Evolutionary conservation across 257 asterid species (phyloP), one percentile per base, ranked within the genome.

Genomic region (Galeopsis tetrahit): DNA sequence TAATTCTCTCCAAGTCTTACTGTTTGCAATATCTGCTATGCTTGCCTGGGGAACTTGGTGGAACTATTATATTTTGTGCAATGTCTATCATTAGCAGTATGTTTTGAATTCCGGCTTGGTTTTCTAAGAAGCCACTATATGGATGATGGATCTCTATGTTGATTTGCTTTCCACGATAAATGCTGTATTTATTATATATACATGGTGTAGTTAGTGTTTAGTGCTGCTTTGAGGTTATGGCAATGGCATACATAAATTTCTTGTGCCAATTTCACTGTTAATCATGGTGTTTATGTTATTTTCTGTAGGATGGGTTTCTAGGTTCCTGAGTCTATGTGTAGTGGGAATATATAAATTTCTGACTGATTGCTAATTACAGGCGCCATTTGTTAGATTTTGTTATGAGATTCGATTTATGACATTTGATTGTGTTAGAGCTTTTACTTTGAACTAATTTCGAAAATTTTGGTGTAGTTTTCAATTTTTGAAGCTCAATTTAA

Each of bases 1-100:
- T 57, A 74, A 65, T 51, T 36, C 46, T 46, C 10, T 76, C 8
- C 0, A 13, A 35, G 57, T 65, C 63, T 77, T 57, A 55, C 3
- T 55, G 42, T 34, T 52, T 53, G 60, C 55, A 32, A 57, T 74
- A 42, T 35, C 21, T 31, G 10, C 21, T 51, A 46, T 67, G 65
- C 51, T 57, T 74, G 6, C 40, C 51, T 34, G 68, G 46, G 42
- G 42, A 17, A 49, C 31, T 5, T 72, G 7, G 59, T 14, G 5
- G 55, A n/a, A 55, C 56, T 56, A 38, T 33, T 34, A 55, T 17
- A 46, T 57, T 70, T 40, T 5, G 32, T 70, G 57, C 17, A 60
- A 9, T 60, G 28, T 35, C 10, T 42, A n/a, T n/a, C n/a, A 9
- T 48, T 33, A 15, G 63, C 51, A 10, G 35, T 21, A 55, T 2